phyloP scores from a whole-genome alignment of 495 filamentous ascomycete genomes.

The Aspergillus ostianus region DNA sequence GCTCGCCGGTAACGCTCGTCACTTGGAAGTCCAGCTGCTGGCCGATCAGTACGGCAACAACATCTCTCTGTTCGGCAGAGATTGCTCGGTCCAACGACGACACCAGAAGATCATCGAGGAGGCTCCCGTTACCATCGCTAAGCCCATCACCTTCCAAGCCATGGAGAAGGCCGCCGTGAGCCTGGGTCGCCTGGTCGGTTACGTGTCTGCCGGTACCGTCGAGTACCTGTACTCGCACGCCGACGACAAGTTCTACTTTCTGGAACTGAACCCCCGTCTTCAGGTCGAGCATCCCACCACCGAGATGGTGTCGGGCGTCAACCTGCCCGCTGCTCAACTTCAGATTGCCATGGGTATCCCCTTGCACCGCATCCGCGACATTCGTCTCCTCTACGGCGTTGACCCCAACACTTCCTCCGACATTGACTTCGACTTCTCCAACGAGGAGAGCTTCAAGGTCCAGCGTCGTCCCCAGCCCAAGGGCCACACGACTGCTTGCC shows the following conservation, averaged over 20 bases:
- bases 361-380: slow-evolving; percentile 91
- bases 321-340: slow-evolving; percentile 93
- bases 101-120: slow-evolving; percentile 99
- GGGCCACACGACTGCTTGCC: slow-evolving; percentile 95
- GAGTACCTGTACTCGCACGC: slow-evolving; percentile 99
- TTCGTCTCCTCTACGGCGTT: slow-evolving; percentile 92
- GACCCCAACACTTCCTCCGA: slow-evolving; percentile 81
- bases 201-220: slow-evolving; percentile 97
- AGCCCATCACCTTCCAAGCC: slow-evolving; percentile 78
- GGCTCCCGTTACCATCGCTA: slow-evolving; percentile 94
- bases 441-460: slow-evolving; percentile 74
- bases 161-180: slow-evolving; percentile 98
- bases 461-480: slow-evolving; percentile 90
- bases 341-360: slow-evolving; percentile 99
- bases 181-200: slow-evolving; percentile 89
- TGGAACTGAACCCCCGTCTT: slow-evolving; percentile 95
- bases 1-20: slow-evolving; percentile 90
- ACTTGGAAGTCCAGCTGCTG: slow-evolving; percentile 95
- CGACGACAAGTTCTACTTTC: slow-evolving; percentile 99
- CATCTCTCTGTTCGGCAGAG: slow-evolving; percentile 96
- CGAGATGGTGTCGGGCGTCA: slow-evolving; percentile 98
- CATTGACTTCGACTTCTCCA: slow-evolving; percentile 96
- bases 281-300: slow-evolving; percentile 99
- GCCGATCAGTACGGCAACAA: slow-evolving; percentile 99
- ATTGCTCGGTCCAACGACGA: slow-evolving; percentile 97